These are phyloP conservation scores for Ustilago shanxiensis DNA, from an alignment of 1,284 basidiomycete genomes.

Conservation along the genomic window DNA sequence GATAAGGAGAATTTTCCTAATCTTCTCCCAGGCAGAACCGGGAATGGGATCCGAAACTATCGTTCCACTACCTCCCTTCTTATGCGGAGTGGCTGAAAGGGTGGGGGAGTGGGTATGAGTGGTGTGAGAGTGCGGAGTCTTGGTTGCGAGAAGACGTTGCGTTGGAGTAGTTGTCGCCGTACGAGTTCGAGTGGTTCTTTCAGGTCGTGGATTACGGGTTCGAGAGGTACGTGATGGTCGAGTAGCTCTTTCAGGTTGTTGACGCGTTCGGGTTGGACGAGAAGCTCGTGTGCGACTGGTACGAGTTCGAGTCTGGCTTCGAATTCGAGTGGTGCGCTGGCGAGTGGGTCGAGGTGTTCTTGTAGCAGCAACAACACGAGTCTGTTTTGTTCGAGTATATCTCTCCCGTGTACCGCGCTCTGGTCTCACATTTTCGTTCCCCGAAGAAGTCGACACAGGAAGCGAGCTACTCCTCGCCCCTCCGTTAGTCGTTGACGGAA, in stretches of 20 bases:
- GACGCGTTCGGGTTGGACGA: no score
- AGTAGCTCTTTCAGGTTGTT: no score
- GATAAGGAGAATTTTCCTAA: slow-evolving; percentile 21
- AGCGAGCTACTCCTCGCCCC: no score
- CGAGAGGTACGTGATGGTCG: no score
- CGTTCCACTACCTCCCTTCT: not conserved
- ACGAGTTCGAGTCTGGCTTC: not conserved
- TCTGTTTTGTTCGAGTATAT: not conserved
- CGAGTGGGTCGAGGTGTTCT: not conserved
- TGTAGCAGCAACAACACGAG: not conserved
- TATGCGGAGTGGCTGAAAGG: not conserved
- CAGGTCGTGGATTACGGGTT: not conserved
- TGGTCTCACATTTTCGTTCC: no score
- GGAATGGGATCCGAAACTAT: slow-evolving; percentile 21
- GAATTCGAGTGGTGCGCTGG: not conserved
- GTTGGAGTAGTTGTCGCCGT: not conserved
- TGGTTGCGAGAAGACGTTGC: not conserved
- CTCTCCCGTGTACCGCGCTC: not conserved
- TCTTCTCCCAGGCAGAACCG: slow-evolving; percentile 18
- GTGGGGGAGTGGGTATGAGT: slow-evolving; percentile 4
- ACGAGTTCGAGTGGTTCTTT: not conserved
- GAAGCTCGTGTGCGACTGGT: not conserved
- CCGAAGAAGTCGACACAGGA: no score
- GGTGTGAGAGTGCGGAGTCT: not conserved
- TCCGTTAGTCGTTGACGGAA: no score